These are phyloP conservation scores for Endotrypanum monterogeii DNA, from an alignment of 208 protist genomes.

Conservation along the genomic window DNA sequence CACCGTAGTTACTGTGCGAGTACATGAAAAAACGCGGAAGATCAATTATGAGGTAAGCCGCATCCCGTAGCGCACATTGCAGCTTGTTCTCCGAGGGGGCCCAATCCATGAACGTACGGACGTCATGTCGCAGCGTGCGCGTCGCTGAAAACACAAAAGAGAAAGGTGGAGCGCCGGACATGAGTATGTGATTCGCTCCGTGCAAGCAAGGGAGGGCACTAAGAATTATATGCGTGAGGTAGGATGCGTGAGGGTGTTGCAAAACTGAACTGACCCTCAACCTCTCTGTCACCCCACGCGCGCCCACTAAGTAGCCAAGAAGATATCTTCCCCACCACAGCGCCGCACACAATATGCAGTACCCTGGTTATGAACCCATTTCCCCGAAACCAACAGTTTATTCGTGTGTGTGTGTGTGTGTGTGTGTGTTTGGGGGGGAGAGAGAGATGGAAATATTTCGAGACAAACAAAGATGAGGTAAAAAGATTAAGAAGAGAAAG, in stretches of 20 bases:
- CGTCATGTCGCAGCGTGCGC: constrained; percentile 48
- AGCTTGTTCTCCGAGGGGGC: constrained; percentile 63
- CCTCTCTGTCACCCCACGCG: neutral
- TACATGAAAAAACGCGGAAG: constrained; percentile 72
- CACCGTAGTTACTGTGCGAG: constrained; percentile 78
- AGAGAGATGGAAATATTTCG: neutral
- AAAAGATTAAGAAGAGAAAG: neutral
- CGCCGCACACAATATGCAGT: neutral
- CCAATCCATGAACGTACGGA: constrained; percentile 51
- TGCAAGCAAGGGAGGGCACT: neutral
- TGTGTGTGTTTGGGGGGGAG: neutral
- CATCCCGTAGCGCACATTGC: constrained; percentile 74
- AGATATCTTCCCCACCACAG: neutral
- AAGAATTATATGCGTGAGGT: neutral
- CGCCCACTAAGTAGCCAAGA: neutral
- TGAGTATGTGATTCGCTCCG: neutral
- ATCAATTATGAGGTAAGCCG: constrained; percentile 66
- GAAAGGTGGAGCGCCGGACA: constrained; percentile 20
- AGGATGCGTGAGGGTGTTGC: neutral
- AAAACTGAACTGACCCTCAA: neutral
- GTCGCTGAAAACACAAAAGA: constrained; percentile 37
- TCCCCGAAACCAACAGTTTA: neutral
- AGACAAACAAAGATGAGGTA: neutral
- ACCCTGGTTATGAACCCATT: neutral
- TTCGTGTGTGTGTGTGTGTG: constrained; percentile 2